phyloP scores from a whole-genome alignment of 78 protist species.

The Andalucia godoyi region DNA sequence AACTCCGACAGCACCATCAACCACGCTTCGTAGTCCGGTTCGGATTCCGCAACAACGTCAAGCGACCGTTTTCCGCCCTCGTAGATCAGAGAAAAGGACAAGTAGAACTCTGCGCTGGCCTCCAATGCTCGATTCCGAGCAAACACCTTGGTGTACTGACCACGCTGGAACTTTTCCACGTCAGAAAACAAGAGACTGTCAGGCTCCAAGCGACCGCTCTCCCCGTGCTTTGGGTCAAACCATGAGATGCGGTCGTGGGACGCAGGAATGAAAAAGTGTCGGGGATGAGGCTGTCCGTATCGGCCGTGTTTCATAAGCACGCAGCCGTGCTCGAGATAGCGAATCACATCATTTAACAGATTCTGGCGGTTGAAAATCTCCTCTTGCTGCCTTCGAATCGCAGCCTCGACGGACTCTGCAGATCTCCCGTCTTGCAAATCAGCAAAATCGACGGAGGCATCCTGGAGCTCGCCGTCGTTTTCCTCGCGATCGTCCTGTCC shows the following conservation, averaged over 20 bases:
- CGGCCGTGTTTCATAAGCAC: slow-evolving; percentile 14
- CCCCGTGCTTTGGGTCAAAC: neutral
- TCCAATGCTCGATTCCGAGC: neutral
- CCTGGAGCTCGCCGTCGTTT: too few species aligned
- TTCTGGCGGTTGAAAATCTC: neutral
- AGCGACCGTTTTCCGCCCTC: slow-evolving; percentile 8
- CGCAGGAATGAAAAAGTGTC: neutral
- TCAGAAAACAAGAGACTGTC: neutral
- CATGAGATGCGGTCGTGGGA: neutral
- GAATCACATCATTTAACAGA: neutral
- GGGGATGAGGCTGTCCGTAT: neutral
- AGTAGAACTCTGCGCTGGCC: neutral
- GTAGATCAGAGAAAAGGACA: slow-evolving; percentile 9
- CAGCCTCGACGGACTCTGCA: too few species aligned
- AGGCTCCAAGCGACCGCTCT: neutral
- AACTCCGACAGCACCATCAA: neutral
- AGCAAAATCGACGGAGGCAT: too few species aligned
- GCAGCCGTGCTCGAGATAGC: neutral
- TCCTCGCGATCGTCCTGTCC: too few species aligned
- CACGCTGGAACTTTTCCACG: neutral
- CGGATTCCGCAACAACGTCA: slow-evolving; percentile 15
- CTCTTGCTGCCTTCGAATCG: too few species aligned
- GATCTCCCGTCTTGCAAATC: too few species aligned
- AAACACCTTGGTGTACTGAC: slow-evolving; percentile 1
- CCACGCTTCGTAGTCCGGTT: slow-evolving; percentile 27